Base-by-base conservation (phyloP, 768 basidiomycete species). In the Boletus sp. region DNA sequence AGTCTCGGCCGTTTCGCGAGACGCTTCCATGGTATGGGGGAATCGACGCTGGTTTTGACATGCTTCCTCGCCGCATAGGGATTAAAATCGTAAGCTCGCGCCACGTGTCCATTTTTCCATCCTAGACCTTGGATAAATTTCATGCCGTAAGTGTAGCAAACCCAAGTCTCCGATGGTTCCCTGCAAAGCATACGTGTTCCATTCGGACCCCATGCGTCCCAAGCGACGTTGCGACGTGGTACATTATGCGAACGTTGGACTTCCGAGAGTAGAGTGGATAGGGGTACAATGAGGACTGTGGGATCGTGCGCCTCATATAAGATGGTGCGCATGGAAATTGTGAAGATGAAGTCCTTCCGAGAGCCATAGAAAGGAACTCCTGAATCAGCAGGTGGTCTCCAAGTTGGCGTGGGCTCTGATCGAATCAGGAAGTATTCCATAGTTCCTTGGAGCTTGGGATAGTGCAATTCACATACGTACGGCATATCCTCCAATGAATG, bases 101-200 rank as follows among this genome's bases (percentile, higher is more conserved):
- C 72, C 5, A 30, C 34, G 0, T 60, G 58, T 25, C 54, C 58
- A 5, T 45, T 21, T 7, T 57, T 60, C 61, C 70, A 69, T 32
- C 56, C 57, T 29, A 67, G 38, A 41, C 59, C 57, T 35, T 61
- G 66, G 17, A 72, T 54, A 25, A 67, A 74, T 33, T 62, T 73
- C 60, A 66, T 67, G 3, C 74, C 74, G 25, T 73, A 70, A 15
- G 70, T 55, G 50, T 68, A 72, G 43, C 73, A 73, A 21, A 74
- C 66, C 74, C 73, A 75, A 14, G 47, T 58, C 6, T 70, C 67
- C 19, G 68, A 68, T 14, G 67, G 64, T 5, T 55, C 57, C 27
- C 66, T 57, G 35, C 34, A 54, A 25, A 72, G 21, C 61, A 74
- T 68, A 39, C 71, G 70, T 4, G 72, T 58, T 35, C 56, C 55